Conservation (phyloP, 2,329 filamentous ascomycete species). For the Trichoderma atroviride region DNA sequence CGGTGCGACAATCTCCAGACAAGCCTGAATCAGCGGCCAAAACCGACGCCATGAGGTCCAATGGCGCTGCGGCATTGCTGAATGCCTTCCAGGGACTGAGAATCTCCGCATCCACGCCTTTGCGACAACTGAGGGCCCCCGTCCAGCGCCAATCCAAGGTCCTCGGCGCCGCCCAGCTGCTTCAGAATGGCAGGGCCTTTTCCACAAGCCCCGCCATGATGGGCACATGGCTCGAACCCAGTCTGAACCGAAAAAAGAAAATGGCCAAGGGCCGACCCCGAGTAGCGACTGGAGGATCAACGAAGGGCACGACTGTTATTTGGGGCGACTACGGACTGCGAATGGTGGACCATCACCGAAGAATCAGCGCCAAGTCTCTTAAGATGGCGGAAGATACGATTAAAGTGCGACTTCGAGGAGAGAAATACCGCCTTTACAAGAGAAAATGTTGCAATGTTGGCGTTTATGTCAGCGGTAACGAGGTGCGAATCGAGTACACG, state of each 20-base stretch:
- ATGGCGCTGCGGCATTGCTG: conserved; percentile 48
- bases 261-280: conserved; percentile 90
- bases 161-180: conserved; percentile 39
- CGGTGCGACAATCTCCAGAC: conserved; percentile 22
- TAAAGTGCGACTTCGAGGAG: conserved; percentile 80
- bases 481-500: conserved; percentile 56
- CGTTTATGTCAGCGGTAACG: conserved; percentile 93
- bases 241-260: conserved; percentile 72
- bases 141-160: conserved; percentile 36
- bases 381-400: conserved; percentile 94
- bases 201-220: conserved; percentile 64
- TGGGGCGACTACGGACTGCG: conserved; percentile 96
- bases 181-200: conserved; percentile 65
- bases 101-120: conserved; percentile 45
- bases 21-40: conserved; percentile 32
- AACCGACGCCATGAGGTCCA: conserved; percentile 50
- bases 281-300: conserved; percentile 87
- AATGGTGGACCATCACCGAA: conserved; percentile 89
- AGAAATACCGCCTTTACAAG: conserved; percentile 92
- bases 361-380: conserved; percentile 83
- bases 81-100: conserved; percentile 56
- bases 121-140: conserved; percentile 44
- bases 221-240: conserved; percentile 82
- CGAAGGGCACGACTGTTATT: conserved; percentile 89
- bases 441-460: conserved; percentile 89